phyloP scores from a whole-genome alignment of 805 yeast species.

The Kuraishia hungarica region DNA sequence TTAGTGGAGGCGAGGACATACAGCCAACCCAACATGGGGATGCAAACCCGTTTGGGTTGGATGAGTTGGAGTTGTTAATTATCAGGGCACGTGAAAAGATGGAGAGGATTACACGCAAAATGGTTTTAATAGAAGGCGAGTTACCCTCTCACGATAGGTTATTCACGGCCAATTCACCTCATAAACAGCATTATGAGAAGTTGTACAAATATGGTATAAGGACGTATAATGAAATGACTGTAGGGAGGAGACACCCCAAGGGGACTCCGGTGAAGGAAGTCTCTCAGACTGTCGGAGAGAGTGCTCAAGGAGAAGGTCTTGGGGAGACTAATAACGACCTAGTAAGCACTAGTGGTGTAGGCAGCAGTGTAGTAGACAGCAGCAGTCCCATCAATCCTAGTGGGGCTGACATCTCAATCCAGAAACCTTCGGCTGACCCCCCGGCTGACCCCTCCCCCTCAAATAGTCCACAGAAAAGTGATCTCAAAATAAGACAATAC shows the following conservation, averaged over 20 bases:
- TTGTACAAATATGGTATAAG: constrained; percentile 23
- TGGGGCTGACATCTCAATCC: no score
- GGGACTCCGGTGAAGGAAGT: background rate
- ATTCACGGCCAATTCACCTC: constrained; percentile 25
- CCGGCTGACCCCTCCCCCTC: background rate
- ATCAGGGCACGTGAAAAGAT: constrained; percentile 11
- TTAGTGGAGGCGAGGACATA: background rate
- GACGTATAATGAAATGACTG: constrained; percentile 8
- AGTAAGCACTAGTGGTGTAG: no score
- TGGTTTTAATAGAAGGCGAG: constrained; percentile 24
- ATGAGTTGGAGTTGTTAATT: constrained; percentile 13
- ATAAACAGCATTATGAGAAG: constrained; percentile 33
- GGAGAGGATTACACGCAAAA: constrained; percentile 15
- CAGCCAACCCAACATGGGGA: background rate
- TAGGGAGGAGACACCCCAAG: background rate
- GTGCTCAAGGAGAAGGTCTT: background rate
- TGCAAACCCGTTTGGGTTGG: constrained; percentile 11
- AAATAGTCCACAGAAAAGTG: background rate
- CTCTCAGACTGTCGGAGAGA: no score
- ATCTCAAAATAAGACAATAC: constrained; percentile 3
- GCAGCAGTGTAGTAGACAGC: no score
- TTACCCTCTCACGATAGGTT: constrained; percentile 28
- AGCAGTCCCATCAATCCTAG: no score
- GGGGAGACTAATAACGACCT: background rate
- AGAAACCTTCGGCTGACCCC: no score